Evolutionary conservation across 2,329 filamentous ascomycete species (phyloP).

Genomic region (Laburnicola sp.): DNA sequence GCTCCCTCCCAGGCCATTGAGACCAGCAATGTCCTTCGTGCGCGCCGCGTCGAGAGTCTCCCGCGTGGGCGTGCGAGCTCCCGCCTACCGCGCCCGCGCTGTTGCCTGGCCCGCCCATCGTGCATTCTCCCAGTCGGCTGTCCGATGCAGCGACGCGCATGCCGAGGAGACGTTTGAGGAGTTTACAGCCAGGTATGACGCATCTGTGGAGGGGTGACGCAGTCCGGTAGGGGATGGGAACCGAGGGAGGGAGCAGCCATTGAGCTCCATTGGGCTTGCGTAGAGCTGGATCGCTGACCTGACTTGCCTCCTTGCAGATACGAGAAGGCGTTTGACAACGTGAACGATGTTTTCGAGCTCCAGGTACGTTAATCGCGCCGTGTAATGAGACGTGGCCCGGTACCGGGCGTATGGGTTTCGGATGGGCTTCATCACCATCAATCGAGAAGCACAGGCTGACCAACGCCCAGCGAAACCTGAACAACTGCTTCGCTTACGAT

Average conservation of each 20-base stretch:
- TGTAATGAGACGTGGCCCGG: conserved; percentile 9
- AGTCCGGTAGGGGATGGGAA: conserved; percentile 15
- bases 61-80: conserved; percentile 38
- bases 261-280: conserved; percentile 27
- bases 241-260: conserved; percentile 27
- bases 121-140: conserved; percentile 57
- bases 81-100: conserved; percentile 40
- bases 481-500: conserved; percentile 99
- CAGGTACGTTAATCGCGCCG: conserved; percentile 67
- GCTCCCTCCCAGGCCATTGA: conserved; percentile 33
- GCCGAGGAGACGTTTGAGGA: conserved; percentile 98
- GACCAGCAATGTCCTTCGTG: conserved; percentile 42
- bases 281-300: conserved; percentile 32
- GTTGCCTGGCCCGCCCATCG: conserved; percentile 40
- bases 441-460: conserved; percentile 20
- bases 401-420: conserved; percentile 17
- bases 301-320: conserved; percentile 64
- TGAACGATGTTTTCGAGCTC: conserved; percentile 99
- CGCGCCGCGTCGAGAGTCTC: conserved; percentile 43
- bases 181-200: conserved; percentile 88
- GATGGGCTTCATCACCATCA: conserved; percentile 6
- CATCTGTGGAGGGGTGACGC: conserved; percentile 23
- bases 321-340: conserved; percentile 97
- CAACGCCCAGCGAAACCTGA: conserved; percentile 75
- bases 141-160: conserved; percentile 59